phyloP scores from a whole-genome alignment of 306 rosid genomes.

The Acacia crassicarpa region DNA sequence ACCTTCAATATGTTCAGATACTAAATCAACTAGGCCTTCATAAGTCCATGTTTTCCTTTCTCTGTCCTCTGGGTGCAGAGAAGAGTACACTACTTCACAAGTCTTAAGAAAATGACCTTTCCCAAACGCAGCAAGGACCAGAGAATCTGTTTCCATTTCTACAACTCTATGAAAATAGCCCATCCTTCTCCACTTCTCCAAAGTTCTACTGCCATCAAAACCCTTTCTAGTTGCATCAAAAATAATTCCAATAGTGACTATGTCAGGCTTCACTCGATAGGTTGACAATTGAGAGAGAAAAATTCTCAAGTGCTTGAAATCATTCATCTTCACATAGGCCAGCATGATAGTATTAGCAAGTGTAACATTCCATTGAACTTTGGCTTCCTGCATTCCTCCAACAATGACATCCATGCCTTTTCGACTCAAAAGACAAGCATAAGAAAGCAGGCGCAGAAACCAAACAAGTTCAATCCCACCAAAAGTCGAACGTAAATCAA shows the following conservation, averaged over 20 bases:
- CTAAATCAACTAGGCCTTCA: slow-evolving; percentile 50
- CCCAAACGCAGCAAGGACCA: slow-evolving; percentile 74
- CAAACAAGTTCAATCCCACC: slow-evolving; percentile 59
- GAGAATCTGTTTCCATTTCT: slow-evolving; percentile 66
- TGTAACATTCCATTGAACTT: slow-evolving; percentile 50
- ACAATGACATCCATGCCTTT: slow-evolving; percentile 61
- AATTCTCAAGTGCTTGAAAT: slow-evolving; percentile 53
- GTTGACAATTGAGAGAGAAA: slow-evolving; percentile 46
- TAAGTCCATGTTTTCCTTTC: slow-evolving; percentile 57
- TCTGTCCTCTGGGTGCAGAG: slow-evolving; percentile 51
- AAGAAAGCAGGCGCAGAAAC: slow-evolving; percentile 69
- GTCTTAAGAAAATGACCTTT: slow-evolving; percentile 63
- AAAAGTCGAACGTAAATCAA: slow-evolving; percentile 42
- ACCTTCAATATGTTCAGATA: slow-evolving; percentile 31
- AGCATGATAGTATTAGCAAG: slow-evolving; percentile 55
- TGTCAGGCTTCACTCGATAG: slow-evolving; percentile 53
- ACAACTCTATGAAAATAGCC: slow-evolving; percentile 49
- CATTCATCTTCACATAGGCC: slow-evolving; percentile 73
- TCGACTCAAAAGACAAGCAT: slow-evolving; percentile 65
- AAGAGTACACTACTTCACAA: slow-evolving; percentile 55
- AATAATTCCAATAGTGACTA: slow-evolving; percentile 60
- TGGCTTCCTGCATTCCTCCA: slow-evolving; percentile 50
- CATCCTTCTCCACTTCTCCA: slow-evolving; percentile 58
- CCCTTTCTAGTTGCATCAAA: slow-evolving; percentile 58
- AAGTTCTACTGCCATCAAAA: slow-evolving; percentile 48